Percentiles rank a stretch among this genome's conserved stretches.
Conservation (phyloP, 495 filamentous ascomycete species). For the Haplographium delicatum region DNA sequence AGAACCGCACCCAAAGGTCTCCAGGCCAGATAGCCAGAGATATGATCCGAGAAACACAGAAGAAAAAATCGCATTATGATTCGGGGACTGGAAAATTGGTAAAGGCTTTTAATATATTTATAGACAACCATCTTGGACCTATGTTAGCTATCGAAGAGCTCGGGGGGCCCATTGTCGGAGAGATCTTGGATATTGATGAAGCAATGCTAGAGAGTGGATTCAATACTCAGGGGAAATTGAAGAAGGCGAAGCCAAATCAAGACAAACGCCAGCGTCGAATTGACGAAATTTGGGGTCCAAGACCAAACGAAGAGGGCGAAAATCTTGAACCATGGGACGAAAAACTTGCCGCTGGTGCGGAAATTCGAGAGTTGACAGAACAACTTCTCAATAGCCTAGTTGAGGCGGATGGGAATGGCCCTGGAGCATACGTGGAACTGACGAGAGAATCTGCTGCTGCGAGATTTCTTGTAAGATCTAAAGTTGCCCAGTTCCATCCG, state of each 20-base stretch:
- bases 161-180: conserved; percentile 80
- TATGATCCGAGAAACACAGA: conserved; percentile 49
- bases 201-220: conserved; percentile 62
- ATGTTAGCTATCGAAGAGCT: conserved; percentile 86
- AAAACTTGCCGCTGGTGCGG: conserved; percentile 56
- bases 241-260: conserved; percentile 48
- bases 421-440: conserved; percentile 61
- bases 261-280: conserved; percentile 61
- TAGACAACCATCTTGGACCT: conserved; percentile 62
- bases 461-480: conserved; percentile 77
- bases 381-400: conserved; percentile 54
- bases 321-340: conserved; percentile 46
- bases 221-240: conserved; percentile 63
- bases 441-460: conserved; percentile 73
- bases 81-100: conserved; percentile 52
- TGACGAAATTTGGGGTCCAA: conserved; percentile 63
- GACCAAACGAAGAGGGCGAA: conserved; percentile 27
- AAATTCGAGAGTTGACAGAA: conserved; percentile 63
- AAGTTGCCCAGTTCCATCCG: conserved; percentile 82
- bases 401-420: conserved; percentile 51
- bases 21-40: conserved; percentile 56
- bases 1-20: conserved; percentile 52
- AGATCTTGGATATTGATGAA: conserved; percentile 55
- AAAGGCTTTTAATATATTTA: conserved; percentile 62
- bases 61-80: conserved; percentile 50